Evolutionary conservation across 1,139 yeast genomes (phyloP).

Genomic region (Saccharomyces uvarum): DNA sequence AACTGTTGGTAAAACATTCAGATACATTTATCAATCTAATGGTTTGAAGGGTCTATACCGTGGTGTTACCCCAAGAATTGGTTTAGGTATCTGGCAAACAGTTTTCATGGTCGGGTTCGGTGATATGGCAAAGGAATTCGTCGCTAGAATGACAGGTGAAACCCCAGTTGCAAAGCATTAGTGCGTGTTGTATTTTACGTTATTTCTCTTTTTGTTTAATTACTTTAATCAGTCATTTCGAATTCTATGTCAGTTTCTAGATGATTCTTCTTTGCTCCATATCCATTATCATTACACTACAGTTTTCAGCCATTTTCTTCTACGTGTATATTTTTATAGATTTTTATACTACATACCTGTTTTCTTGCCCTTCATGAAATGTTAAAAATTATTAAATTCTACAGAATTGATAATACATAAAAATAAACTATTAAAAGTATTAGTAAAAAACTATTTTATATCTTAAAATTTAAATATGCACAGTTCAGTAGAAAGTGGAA

Average conservation of each 20-base stretch:
- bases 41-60: conserved; percentile 89
- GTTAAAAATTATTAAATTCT: conserved; percentile 8
- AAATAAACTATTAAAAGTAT: conserved; percentile 3
- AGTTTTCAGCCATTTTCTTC: background rate
- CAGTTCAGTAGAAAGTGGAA: conserved; percentile 81
- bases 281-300: background rate
- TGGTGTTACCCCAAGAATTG: conserved; percentile 95
- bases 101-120: conserved; percentile 99
- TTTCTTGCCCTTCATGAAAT: background rate
- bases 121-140: conserved; percentile 71
- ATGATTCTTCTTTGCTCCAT: background rate
- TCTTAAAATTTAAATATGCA: conserved; percentile 1
- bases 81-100: conserved; percentile 96
- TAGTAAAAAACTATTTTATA: background rate
- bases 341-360: background rate
- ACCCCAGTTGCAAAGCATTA: conserved; percentile 42
- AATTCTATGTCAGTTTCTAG: background rate
- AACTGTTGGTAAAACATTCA: conserved; percentile 69
- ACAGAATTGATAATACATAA: conserved; percentile 8
- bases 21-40: conserved; percentile 71
- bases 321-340: background rate
- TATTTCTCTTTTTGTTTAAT: background rate
- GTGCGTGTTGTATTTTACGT: background rate
- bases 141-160: conserved; percentile 52
- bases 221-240: background rate